phyloP scores from a whole-genome alignment of 495 filamentous ascomycete genomes.

The Xylaria telfairii region DNA sequence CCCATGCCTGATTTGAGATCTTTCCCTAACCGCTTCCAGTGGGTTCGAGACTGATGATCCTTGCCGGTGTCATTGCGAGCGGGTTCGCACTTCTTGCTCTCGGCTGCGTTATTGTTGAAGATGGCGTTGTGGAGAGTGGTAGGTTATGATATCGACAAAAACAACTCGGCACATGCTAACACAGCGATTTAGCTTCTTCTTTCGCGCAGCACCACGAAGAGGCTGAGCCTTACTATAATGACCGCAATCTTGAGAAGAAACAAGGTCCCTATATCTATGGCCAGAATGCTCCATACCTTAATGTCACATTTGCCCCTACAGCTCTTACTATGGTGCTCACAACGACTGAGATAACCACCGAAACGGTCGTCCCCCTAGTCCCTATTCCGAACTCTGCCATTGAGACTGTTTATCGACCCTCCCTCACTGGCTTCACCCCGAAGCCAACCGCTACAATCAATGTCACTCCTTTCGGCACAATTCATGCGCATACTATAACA shows the following conservation, averaged over 20 bases:
- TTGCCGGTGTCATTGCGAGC: neutral
- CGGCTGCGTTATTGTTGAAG: neutral
- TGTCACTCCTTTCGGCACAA: slow-evolving; percentile 1
- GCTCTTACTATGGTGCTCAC: slow-evolving; percentile 17
- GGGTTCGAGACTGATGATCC: neutral
- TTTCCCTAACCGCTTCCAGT: neutral
- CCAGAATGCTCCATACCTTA: neutral
- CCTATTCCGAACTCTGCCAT: neutral
- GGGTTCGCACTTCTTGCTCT: neutral
- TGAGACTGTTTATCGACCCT: neutral
- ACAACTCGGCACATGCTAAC: neutral
- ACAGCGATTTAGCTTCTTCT: neutral
- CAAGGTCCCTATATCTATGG: slow-evolving; percentile 4
- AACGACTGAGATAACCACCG: neutral
- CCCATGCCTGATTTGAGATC: no score
- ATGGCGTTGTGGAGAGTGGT: neutral
- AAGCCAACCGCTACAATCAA: neutral
- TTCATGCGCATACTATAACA: slow-evolving; percentile 3
- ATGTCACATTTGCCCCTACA: neutral
- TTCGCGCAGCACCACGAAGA: no score
- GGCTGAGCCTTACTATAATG: neutral
- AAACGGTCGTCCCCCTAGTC: neutral
- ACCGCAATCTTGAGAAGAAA: neutral
- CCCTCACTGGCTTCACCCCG: neutral
- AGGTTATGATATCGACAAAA: neutral